These are phyloP conservation scores for Mycena galericulata DNA, from an alignment of 768 basidiomycete genomes.

Conservation along the genomic window DNA sequence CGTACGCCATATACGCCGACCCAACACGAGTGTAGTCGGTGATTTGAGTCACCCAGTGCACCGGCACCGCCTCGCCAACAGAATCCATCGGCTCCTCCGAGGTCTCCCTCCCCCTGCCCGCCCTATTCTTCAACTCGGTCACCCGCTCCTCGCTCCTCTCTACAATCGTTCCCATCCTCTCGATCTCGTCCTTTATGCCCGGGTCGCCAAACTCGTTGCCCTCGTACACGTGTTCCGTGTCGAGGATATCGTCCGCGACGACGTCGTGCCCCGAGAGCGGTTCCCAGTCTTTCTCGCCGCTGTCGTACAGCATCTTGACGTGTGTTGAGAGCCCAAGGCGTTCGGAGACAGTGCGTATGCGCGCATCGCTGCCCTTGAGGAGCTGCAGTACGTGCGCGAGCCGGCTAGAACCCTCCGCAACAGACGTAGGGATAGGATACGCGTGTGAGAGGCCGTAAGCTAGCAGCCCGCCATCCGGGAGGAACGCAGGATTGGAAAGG, in stretches of 20 bases:
- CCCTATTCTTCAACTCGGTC: background rate
- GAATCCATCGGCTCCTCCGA: no score
- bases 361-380: constrained; percentile 18
- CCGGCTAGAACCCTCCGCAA: background rate
- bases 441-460: constrained; percentile 2
- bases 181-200: background rate
- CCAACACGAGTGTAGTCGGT: background rate
- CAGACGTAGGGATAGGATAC: constrained; percentile 43
- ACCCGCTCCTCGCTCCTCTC: background rate
- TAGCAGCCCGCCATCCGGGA: background rate
- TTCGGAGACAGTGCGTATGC: background rate
- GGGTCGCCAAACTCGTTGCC: background rate
- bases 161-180: background rate
- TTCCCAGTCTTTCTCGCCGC: background rate
- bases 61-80: no score
- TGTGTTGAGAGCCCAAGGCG: background rate
- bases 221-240: background rate
- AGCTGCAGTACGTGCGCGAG: background rate
- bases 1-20: background rate
- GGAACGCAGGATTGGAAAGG: background rate
- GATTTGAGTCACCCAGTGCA: constrained; percentile 24
- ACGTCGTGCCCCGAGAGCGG: background rate
- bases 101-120: background rate
- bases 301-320: constrained; percentile 9
- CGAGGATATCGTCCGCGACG: background rate